Evolutionary conservation across 2,329 filamentous ascomycete genomes (phyloP), one percentile per base, ranked within the genome.

Genomic region (Calonectria pseudoturangicola): DNA sequence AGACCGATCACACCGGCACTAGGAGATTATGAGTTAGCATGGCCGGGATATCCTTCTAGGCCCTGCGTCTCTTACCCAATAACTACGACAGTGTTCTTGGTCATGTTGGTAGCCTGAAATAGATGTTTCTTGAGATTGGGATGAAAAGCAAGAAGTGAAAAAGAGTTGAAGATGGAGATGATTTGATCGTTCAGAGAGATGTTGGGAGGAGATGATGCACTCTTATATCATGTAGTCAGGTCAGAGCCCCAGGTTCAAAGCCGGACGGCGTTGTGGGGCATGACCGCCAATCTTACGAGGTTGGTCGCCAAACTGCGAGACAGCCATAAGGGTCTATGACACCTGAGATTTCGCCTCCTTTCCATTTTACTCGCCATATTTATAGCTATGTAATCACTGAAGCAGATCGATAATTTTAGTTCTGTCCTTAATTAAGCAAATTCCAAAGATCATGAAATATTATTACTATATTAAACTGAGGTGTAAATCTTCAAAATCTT

Each of bases 1-100:
- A 90, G 84, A 71, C 88, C 88, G 27, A 85, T 85, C 47, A 90
- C 88, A 28, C 88, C 88, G 48, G 88, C 88, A 28, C 85, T 86
- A 62, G 51, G 27, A 58, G 2, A 41, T 12, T 15, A 36, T 74
- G 47, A 75, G 56, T 63, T 36, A 18, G 47, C 65, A 51, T 25
- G 39, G 51, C 50, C 25, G 15, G 36, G 30, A n/a, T 45, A 18
- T 5, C 21, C 16, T 30, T 25, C 2, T 27, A 15, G n/a, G 21
- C 3, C 28, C 30, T 15, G 21, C 16, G 2, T 39, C 30, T 13
- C 51, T 58, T 69, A 83, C 83, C 83, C 83, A 43, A 83, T 79
- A 25, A 84, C 78, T 18, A 84, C 81, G 33, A 83, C 81, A 15
- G 76, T 79, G 60, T 82, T 79, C 58, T 82, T 82, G 12, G 75